Evolutionary conservation across 306 rosid genomes (phyloP), one percentile per base, ranked within the genome.

Genomic region (Acacia acuminata): DNA sequence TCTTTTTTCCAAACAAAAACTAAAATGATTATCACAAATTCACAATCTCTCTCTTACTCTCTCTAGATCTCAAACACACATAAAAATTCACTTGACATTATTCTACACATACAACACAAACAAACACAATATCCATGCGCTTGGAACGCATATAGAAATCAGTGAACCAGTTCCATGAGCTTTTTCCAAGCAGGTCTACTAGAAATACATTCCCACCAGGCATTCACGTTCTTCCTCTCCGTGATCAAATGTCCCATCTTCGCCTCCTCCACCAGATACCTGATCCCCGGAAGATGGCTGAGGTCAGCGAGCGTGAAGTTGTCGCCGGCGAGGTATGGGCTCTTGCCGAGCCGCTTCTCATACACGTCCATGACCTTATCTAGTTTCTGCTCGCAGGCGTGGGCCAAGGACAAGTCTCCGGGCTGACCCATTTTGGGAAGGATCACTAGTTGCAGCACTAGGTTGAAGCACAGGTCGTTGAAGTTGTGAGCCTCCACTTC

Each of bases 401-500:
- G 79, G 25, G 78, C 93, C 78, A 91, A 38, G 5, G 78, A 85
- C 36, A 81, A 17, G 84, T 94, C 88, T 4, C 90, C 88, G 0
- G 19, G 36, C 70, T 89, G 17, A 6, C 93, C 92, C 91, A 89
- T 89, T 34, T 16, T 78, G 4, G 98, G 97, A 0, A 91, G 51
- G 27, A 91, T 82, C 51, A 91, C 82, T 10, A 85, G 90, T 60
- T 91, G 89, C 76, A 89, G 56, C 67, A 91, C 92, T 0, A 90
- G 19, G 25, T 82, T 83, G 89, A 81, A 88, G 30, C 90, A 87
- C 61, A 84, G 34, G 53, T 91, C 89, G 43, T 91, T 89, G 89
- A 94, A 94, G 27, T 90, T 91, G 83, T 91, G 89, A 1, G 91
- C 94, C 70, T 94, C 97, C 15, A 91, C 90, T 84, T 94, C 94